Evolutionary conservation across 2,329 filamentous ascomycete genomes (phyloP).

Genomic region (Aspergillus caelatus): DNA sequence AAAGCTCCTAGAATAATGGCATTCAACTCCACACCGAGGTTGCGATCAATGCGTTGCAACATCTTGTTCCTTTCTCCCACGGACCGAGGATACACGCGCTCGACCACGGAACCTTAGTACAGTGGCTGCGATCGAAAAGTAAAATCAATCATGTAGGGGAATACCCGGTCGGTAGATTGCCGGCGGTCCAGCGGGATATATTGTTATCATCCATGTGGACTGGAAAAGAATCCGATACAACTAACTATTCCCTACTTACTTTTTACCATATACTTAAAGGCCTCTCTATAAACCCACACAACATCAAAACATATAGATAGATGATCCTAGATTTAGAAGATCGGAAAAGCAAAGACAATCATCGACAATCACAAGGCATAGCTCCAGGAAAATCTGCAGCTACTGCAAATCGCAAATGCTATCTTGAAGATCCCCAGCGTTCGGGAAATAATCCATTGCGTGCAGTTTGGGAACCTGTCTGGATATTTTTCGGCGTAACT

Average conservation of each 20-base stretch:
- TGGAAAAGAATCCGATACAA: background rate
- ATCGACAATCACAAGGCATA: background rate
- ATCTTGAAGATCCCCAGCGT: conserved; percentile 3
- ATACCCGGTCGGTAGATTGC: background rate
- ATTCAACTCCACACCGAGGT: background rate
- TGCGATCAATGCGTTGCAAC: background rate
- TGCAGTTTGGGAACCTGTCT: background rate
- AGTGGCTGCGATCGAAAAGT: conserved; percentile 1
- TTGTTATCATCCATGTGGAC: background rate
- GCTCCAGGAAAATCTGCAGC: background rate
- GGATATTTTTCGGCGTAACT: background rate
- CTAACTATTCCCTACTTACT: background rate
- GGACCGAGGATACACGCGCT: background rate
- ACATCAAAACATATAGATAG: background rate
- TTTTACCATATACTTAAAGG: background rate
- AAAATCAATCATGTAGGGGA: background rate
- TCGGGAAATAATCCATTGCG: conserved; percentile 4
- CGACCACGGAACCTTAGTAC: background rate
- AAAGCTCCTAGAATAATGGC: background rate
- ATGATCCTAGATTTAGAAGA: background rate
- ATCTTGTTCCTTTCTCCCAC: background rate
- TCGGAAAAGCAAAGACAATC: background rate
- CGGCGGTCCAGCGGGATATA: background rate
- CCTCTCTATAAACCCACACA: background rate
- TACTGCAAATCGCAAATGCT: conserved; percentile 6